Evolutionary conservation across 129 eudicot genomes (phyloP), one percentile per base, ranked within the genome.

Genomic region (Pseudognaphalium luteoalbum): DNA sequence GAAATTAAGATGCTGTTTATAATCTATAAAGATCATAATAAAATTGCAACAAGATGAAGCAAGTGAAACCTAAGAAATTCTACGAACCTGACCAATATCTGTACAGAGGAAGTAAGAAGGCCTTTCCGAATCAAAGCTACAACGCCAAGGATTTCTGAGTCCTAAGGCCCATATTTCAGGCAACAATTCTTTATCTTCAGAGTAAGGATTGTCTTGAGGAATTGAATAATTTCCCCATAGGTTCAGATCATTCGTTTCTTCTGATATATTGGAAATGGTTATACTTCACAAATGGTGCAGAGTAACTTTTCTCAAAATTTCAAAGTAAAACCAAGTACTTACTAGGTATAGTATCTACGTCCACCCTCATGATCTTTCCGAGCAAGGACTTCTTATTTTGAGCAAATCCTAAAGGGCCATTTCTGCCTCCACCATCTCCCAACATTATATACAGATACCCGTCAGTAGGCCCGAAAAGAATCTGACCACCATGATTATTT

Each of bases 81-180:
- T 68, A 56, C 75, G 5, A 71, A 93, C 98, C 92, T 91, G 88
- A 7, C 98, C 98, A 58, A 84, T 71, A 80, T 94, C 97, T 73
- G 87, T 87, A 73, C 98, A 94, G 17, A 87, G 41, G 79, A 94
- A 94, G 81, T 91, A 94, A 61, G 91, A 86, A 79, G 96, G 96
- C 66, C 96, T 86, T 62, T 87, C 89, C 10, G 90, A 80, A 82
- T 94, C 98, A 76, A 94, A 94, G 85, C 96, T 91, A 70, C 97
- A 91, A 41, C 97, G 96, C 98, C 98, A 94, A 12, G 98, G 97
- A 73, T 91, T 91, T 82, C 97, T 91, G 66, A 94, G 74, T 52
- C 98, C 98, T 73, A 81, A 76, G 0, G 98, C 98, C 98, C 98
- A 91, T 11, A 91, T 84, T 81, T 91, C 97, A 10, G 84, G 93